These are phyloP conservation scores for Graphium sp. DNA, from an alignment of 2,329 filamentous ascomycete species.

Conservation along the genomic window DNA sequence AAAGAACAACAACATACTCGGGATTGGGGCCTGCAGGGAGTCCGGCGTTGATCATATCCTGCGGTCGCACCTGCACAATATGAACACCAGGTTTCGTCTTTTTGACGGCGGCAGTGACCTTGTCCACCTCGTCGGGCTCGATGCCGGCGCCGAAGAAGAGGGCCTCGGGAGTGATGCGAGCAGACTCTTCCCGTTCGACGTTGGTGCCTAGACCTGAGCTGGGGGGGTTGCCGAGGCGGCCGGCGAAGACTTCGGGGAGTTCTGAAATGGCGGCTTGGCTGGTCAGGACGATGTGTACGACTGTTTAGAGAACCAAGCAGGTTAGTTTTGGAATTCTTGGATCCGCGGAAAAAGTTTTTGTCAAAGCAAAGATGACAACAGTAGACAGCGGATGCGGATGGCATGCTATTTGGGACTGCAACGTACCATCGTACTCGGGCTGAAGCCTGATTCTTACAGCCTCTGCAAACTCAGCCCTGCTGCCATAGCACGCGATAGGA, in stretches of 20 bases:
- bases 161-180: conserved; percentile 1
- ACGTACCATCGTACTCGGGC: conserved; percentile 6
- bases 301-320: neutral
- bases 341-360: too few relatives aligned
- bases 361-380: too few relatives aligned
- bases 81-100: neutral
- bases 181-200: neutral
- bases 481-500: conserved; percentile 5
- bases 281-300: conserved; percentile 4
- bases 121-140: conserved; percentile 1
- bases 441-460: conserved; percentile 3
- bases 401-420: too few relatives aligned
- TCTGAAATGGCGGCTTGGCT: conserved; percentile 3
- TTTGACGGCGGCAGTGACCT: conserved; percentile 4
- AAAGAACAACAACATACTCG: too few relatives aligned
- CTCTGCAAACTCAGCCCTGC: conserved; percentile 4
- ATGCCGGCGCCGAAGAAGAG: conserved; percentile 3
- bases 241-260: conserved; percentile 3
- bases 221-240: conserved; percentile 1
- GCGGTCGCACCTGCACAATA: neutral
- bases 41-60: conserved; percentile 3
- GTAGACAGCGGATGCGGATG: too few relatives aligned
- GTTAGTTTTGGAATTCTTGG: too few relatives aligned
- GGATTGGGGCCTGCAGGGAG: too few relatives aligned
- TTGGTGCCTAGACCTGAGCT: conserved; percentile 5